phyloP scores from a whole-genome alignment of 1,139 yeast genomes.

The Sugiyamaella sp. region DNA sequence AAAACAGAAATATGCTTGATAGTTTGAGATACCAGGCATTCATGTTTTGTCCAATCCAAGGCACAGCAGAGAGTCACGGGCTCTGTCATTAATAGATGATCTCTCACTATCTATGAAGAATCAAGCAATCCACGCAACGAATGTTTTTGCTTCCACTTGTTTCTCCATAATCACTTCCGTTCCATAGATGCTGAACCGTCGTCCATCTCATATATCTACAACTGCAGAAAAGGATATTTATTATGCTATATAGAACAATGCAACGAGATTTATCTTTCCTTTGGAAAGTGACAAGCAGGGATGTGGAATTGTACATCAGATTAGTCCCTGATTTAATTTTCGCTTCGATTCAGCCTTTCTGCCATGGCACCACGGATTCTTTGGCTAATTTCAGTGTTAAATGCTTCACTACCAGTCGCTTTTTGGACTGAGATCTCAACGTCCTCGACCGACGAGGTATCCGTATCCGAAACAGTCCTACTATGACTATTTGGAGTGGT shows the following conservation, averaged over 20 bases:
- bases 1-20: not conserved
- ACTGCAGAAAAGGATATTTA: not conserved
- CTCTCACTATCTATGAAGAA: not conserved
- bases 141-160: not conserved
- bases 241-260: slow-evolving; percentile 12
- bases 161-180: not conserved
- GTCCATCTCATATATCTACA: slow-evolving; percentile 2
- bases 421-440: slow-evolving; percentile 3
- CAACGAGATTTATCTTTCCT: slow-evolving; percentile 1
- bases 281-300: not conserved
- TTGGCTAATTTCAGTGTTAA: slow-evolving; percentile 35
- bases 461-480: slow-evolving; percentile 17
- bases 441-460: slow-evolving; percentile 22
- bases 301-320: not conserved
- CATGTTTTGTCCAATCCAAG: slow-evolving; percentile 3
- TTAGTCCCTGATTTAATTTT: no score
- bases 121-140: not conserved
- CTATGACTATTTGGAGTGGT: slow-evolving; percentile 20
- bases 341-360: slow-evolving; percentile 28
- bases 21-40: not conserved
- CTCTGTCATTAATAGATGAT: not conserved
- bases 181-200: not conserved
- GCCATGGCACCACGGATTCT: slow-evolving; percentile 39
- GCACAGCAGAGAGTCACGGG: not conserved
- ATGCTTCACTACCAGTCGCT: slow-evolving; percentile 29